phyloP scores from a whole-genome alignment of 176 grass and related monocot genomes.

The Dactylis glomerata region DNA sequence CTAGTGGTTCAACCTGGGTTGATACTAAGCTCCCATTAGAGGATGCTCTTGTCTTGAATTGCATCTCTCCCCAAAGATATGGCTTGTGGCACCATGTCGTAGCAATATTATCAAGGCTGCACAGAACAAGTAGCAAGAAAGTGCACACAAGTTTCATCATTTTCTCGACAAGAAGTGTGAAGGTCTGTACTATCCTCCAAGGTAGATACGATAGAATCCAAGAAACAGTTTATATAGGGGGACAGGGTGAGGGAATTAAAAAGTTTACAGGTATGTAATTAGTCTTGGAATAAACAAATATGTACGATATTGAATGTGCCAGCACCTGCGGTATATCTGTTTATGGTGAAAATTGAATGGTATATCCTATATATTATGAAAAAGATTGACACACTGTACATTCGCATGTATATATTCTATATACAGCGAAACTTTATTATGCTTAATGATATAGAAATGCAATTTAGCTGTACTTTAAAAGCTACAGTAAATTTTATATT shows the following conservation, averaged over 20 bases:
- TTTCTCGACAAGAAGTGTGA: not conserved
- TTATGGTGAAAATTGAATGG: not conserved
- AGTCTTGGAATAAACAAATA: not conserved
- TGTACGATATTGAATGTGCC: not conserved
- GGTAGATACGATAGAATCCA: not conserved
- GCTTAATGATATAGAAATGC: not conserved
- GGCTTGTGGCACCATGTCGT: not conserved
- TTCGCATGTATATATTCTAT: not conserved
- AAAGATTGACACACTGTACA: not conserved
- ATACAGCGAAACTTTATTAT: not conserved
- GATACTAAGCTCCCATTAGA: not conserved
- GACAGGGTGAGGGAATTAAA: not conserved
- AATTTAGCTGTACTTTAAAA: not conserved
- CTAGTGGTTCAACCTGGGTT: not conserved
- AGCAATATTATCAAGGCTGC: not conserved
- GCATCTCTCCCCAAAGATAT: not conserved
- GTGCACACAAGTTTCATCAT: not conserved
- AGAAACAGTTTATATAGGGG: not conserved
- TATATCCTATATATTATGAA: not conserved
- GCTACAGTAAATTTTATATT: not conserved
- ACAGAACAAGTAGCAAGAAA: not conserved
- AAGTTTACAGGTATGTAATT: not conserved
- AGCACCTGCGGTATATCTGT: not conserved
- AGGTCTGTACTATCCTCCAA: not conserved
- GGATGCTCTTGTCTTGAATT: not conserved